Base-by-base conservation (phyloP, 2,329 filamentous ascomycete species). In the Aspergillus fischeri region DNA sequence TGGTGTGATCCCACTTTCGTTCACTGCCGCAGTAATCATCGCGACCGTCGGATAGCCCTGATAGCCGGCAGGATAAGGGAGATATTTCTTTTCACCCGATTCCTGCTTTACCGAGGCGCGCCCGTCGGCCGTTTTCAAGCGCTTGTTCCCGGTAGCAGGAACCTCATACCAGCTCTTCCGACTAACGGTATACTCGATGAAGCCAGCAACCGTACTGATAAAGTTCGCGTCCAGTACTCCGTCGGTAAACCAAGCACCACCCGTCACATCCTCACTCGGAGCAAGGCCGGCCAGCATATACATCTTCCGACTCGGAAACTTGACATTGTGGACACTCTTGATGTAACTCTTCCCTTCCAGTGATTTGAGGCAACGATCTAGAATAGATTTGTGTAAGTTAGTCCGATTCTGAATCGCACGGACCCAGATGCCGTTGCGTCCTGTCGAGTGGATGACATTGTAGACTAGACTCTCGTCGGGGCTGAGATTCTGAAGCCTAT, bases 181-280 rank as follows among this genome's bases (percentile, higher is more conserved):
- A 66, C 88, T 86, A 60, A 96, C 85, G 60, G 86, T 87, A 62
- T 88, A 84, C 65, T 91, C 89, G 52, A 96, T 84, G 58, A 89
- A 83, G 21, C 84, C 82, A 59, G 89, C 85, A 51, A 97, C 80
- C 45, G 86, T 85, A 56, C 90, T 86, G 66, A 97, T 92, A 71
- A 99, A 91, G 57, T 89, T 89, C 62, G 90, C 87, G 74, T 99
- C 94, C 11, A 97, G 83, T 63, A 92, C 89, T 53, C 91, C 90
- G 61, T 96, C 92, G 7, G 90, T 92, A 73, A 94, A 97, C 91
- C 93, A 99, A 8, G 91, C 89, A 1, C 94, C 94, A 50, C 94
- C 94, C 0, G 92, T 96, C 49, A 95, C 90, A 60, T 94, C 89
- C 60, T 97, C 92, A 54, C 88, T 91, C 0, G 94, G 93, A 10